These are phyloP conservation scores for Candida khao-thaluensis DNA, from an alignment of 805 yeast genomes.

Conservation along the genomic window DNA sequence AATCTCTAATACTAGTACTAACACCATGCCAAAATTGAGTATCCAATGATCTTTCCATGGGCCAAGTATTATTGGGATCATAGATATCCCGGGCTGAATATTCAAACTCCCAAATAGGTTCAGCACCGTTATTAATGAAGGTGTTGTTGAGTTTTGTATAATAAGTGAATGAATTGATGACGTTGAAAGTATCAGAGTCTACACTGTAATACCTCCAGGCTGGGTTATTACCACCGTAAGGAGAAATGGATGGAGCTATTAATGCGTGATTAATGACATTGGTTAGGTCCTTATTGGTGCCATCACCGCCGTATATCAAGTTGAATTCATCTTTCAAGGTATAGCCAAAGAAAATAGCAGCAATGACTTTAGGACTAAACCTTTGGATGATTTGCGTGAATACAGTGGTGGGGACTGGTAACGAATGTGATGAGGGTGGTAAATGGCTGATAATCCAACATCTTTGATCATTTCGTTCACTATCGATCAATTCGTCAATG, in stretches of 20 bases:
- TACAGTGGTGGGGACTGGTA: conserved; percentile 58
- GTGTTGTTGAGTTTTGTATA: conserved; percentile 59
- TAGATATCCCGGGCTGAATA: conserved; percentile 65
- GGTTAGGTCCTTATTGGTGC: conserved; percentile 22
- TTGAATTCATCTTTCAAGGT: conserved; percentile 68
- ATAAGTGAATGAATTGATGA: conserved; percentile 59
- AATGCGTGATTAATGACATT: conserved; percentile 50
- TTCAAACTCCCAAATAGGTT: conserved; percentile 61
- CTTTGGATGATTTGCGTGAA: conserved; percentile 58
- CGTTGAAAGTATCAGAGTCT: conserved; percentile 56
- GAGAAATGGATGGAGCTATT: conserved; percentile 66
- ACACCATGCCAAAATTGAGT: conserved; percentile 58
- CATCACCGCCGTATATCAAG: conserved; percentile 52
- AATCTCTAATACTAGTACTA: conserved; percentile 34
- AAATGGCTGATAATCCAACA: conserved; percentile 77
- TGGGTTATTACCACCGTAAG: conserved; percentile 59
- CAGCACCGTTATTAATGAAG: conserved; percentile 50
- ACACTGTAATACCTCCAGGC: conserved; percentile 72
- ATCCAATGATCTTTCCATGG: conserved; percentile 54
- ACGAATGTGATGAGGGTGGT: conserved; percentile 55
- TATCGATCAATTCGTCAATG: conserved; percentile 56
- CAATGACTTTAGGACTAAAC: conserved; percentile 66
- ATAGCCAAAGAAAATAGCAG: conserved; percentile 69
- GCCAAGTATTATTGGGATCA: conserved; percentile 56
- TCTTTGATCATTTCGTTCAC: conserved; percentile 56